Evolutionary conservation across 1,139 yeast genomes (phyloP), one percentile per base, ranked within the genome.

Genomic region (Hemisphaericaspora lyxosophila): DNA sequence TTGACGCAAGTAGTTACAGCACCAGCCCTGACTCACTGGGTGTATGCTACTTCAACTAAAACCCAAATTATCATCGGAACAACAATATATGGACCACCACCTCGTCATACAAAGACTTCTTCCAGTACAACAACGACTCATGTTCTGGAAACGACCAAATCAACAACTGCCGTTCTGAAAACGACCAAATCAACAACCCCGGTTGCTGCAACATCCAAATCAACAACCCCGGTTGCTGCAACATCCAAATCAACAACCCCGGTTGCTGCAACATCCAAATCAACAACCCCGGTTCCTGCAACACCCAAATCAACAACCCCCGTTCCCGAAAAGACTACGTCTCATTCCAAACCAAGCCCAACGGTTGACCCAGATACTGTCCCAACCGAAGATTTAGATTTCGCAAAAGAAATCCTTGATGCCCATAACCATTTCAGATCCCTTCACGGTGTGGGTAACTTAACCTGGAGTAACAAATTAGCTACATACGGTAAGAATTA

Each of bases 361-460:
- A 26, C 45, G 2, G 16, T 46, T 26, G 19, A 20, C 23, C 5
- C 41, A 5, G 37, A 30, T 20, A 19, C 24, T n/a, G 31, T 34
- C 33, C 35, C 44, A 20, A 35, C 48, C 15, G 47, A 52, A 28
- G 44, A 46, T 39, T 48, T 40, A 16, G 42, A 53, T 7, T 64
- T 65, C 40, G 59, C 63, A 42, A 38, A 54, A 33, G 60, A 48
- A 4, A 65, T 79, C 38, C 62, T 80, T 43, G 55, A 50, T 28
- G 79, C 64, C 36, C 83, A 78, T 58, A 80, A 80, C 56, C 49
- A 35, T 8, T 69, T 73, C 58, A 68, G 85, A 67, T 76, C 75
- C 17, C 63, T 70, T 41, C 85, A 80, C 48, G 73, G 74, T 26
- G 74, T 73, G 18, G 70, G 60, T 30, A 51, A 59, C 19, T 60